Base-by-base conservation (phyloP, 441 rosid genomes). In the Syzygium malaccense region DNA sequence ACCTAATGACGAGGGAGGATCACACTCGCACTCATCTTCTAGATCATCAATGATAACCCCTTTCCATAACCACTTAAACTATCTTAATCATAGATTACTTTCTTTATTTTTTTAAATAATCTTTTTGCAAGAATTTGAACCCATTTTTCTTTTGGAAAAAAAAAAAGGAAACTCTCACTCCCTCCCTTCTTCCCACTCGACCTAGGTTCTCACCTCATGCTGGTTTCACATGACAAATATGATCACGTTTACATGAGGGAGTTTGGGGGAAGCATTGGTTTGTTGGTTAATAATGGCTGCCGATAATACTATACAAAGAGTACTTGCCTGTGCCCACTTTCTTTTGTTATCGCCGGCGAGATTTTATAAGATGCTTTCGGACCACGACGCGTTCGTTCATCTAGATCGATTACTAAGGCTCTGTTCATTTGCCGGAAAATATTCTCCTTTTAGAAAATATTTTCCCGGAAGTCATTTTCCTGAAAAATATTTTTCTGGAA, bases 21-120 rank as follows among this genome's bases (percentile, higher is more conserved):
- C 83, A 6, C 51, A 25, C 17, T 75, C n/a, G 83, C 51, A 75
- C 53, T 23, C 51, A 75, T 75, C 83, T 37, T 75, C 83, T 23
- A 75, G 83, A 75, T 37, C 6, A 20, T 75, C 83, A 75, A 75
- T 75, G 83, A 41, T 75, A 75, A 41, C 83, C 83, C 51, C 51
- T 41, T 75, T 75, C n/a, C 51, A 75, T 41, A 75, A 75, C 83
- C 83, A 41, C 83, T 23, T 41, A 23, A 75, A 41, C 51, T 41
- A 75, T 75, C 83, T 41, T 75, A 41, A 75, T 75, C 51, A 75
- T 7, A 75, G 10, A 48, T 75, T 75, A 25, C 83, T 75, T 75
- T 75, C 83, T 75, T 9, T 41, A 12, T 11, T 41, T 64, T 64
- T 75, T 23, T 23, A 23, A 41, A 23, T 41, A 75, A 12, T 45